Evolutionary conservation across 2,329 filamentous ascomycete species (phyloP).

Genomic region (Epichloe gansuensis): DNA sequence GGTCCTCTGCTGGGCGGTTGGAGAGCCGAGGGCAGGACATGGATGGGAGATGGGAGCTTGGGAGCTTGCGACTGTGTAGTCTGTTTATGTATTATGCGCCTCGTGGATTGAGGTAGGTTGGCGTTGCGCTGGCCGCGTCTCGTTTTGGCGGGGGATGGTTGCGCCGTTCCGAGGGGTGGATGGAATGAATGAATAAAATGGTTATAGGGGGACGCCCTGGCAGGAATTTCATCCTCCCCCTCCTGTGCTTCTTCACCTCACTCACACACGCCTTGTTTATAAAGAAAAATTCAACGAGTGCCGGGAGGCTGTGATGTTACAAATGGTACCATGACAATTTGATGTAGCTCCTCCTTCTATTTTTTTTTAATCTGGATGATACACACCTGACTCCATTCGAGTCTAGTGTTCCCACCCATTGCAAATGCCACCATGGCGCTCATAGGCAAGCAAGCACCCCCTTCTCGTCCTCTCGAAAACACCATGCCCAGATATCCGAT

Average conservation of each 20-base stretch:
- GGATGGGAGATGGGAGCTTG: not conserved
- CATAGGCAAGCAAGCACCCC: constrained; percentile 7
- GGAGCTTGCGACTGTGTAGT: not conserved
- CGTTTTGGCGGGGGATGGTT: constrained; percentile 17
- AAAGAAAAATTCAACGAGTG: no score
- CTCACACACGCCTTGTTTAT: no score
- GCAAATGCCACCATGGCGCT: constrained; percentile 11
- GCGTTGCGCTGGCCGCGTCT: not conserved
- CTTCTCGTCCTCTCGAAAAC: not conserved
- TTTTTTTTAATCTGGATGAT: no score
- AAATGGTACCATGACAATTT: not conserved
- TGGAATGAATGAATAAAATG: not conserved
- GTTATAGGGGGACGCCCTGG: no score
- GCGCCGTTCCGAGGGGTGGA: constrained; percentile 18
- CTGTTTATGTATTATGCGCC: not conserved
- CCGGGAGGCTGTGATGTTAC: no score
- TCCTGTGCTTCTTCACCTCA: no score
- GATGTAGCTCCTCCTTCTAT: not conserved
- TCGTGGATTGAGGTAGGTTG: not conserved
- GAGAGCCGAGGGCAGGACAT: not conserved
- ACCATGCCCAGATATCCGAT: not conserved
- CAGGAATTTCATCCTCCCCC: no score
- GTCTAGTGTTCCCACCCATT: not conserved
- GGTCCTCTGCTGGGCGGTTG: not conserved
- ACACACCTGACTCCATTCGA: no score